Evolutionary conservation across 495 filamentous ascomycete genomes (phyloP).

Genomic region (Daldinia grandis): DNA sequence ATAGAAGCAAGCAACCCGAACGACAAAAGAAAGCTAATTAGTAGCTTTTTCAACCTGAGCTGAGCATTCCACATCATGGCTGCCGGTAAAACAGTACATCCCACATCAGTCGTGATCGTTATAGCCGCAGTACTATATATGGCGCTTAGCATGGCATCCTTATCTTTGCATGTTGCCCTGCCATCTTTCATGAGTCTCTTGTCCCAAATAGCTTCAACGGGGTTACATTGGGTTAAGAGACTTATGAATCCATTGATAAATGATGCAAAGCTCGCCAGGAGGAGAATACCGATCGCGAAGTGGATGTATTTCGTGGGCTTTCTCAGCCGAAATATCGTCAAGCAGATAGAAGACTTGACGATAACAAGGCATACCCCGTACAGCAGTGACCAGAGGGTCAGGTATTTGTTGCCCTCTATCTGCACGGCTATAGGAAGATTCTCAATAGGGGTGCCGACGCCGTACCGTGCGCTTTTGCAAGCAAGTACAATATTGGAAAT

Average conservation of each 20-base stretch:
- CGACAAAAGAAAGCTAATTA: conserved; percentile 24
- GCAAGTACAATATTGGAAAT: background rate
- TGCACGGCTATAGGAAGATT: background rate
- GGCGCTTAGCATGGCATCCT: background rate
- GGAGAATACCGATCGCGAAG: conserved; percentile 12
- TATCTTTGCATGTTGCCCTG: conserved; percentile 3
- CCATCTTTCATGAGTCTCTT: background rate
- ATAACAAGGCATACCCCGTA: conserved; percentile 22
- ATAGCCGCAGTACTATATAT: conserved; percentile 16
- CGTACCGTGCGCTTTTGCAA: conserved; percentile 2
- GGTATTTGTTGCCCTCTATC: conserved; percentile 11
- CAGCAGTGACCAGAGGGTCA: conserved; percentile 30
- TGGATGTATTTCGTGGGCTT: conserved; percentile 20
- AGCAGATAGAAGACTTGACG: conserved; percentile 35
- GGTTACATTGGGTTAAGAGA: conserved; percentile 10
- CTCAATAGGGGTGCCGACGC: background rate
- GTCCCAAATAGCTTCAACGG: conserved; percentile 30
- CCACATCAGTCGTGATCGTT: conserved; percentile 29
- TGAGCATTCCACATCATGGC: conserved; percentile 34
- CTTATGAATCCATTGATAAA: conserved; percentile 20
- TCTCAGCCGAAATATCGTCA: conserved; percentile 31
- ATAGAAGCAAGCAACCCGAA: conserved; percentile 37
- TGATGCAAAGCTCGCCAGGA: background rate
- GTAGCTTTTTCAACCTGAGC: conserved; percentile 17
- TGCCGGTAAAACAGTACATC: conserved; percentile 28